Base-by-base conservation (phyloP, 768 basidiomycete genomes). In the Paxillus ammoniavirescens region DNA sequence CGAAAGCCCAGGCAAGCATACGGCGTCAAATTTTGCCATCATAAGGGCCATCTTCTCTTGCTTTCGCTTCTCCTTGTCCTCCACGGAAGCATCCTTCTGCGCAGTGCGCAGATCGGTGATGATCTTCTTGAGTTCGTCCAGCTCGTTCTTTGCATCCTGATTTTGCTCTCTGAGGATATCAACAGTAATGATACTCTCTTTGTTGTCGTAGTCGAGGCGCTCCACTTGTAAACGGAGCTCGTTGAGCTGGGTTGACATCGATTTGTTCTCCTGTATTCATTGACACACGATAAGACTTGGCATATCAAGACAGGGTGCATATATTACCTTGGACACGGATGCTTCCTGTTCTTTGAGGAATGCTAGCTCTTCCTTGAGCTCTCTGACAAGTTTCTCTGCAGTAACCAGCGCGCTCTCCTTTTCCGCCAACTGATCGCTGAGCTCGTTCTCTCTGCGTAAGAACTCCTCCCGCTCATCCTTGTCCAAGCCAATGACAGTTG, bases 31-130 rank as follows among this genome's bases (percentile, higher is more conserved):
- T 71, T 96, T 95, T 54, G 96, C 93, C 96, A 99, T 98, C 93
- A 99, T 97, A 60, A 94, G 78, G 8, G 93, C 94, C 91, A 99
- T 92, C 81, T 98, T 98, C 77, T 98, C 96, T 65, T 96, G 93
- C 73, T 98, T 98, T 71, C 91, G 85, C 79, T 93, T 97, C 79
- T 99, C 97, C 75, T 95, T 98, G 69, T 98, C 97, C 70, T 98
- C 97, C 31, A 86, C 86, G 37, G 88, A 87, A 14, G 88, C 83
- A 55, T 91, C 90, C 72, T 87, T 90, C 72, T 94, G 91, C 12
- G 85, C 79, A 35, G 78, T 75, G 75, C 91, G 93, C 60, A 93
- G 72, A 44, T 94, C 92, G 15, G 80, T 72, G 53, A 94, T 80
- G 57, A 84, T 82, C 72, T 84, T 88, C 77, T 80, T 85, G 41